phyloP scores from a whole-genome alignment of 1,284 basidiomycete genomes.

The Sanguinoderma infundibulare region DNA sequence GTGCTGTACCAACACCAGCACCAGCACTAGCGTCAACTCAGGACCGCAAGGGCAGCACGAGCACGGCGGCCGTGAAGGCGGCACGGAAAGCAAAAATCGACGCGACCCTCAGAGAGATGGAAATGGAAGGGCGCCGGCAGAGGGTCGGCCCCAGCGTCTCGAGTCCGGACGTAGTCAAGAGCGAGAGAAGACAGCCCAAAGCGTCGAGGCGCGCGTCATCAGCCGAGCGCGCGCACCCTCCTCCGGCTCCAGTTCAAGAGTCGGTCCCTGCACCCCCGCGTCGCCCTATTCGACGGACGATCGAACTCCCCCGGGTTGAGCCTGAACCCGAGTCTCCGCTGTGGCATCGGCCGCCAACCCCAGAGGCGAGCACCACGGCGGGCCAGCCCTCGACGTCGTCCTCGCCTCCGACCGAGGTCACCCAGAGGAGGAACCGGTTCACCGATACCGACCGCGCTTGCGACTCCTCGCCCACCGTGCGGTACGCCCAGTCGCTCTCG shows the following conservation, averaged over 20 bases:
- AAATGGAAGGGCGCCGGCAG: neutral
- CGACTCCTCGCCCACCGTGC: conserved; percentile 2
- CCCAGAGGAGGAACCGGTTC: conserved; percentile 6
- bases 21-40: too few relatives aligned
- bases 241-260: neutral
- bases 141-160: neutral
- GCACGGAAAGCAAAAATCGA: conserved; percentile 12
- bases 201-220: neutral
- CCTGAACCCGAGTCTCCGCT: too few relatives aligned
- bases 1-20: too few relatives aligned
- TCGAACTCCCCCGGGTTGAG: neutral
- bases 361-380: neutral
- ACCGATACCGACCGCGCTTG: conserved; percentile 3
- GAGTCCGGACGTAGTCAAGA: neutral
- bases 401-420: conserved; percentile 15
- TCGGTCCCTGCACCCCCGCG: neutral
- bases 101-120: neutral
- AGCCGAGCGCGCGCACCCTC: neutral
- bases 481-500: conserved; percentile 17
- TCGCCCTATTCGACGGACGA: neutral
- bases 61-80: conserved; percentile 3
- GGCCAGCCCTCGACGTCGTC: conserved; percentile 6
- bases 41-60: too few relatives aligned
- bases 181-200: neutral
- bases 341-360: neutral